phyloP scores from a whole-genome alignment of 163 green algal genomes.

The Volvox carteri region DNA sequence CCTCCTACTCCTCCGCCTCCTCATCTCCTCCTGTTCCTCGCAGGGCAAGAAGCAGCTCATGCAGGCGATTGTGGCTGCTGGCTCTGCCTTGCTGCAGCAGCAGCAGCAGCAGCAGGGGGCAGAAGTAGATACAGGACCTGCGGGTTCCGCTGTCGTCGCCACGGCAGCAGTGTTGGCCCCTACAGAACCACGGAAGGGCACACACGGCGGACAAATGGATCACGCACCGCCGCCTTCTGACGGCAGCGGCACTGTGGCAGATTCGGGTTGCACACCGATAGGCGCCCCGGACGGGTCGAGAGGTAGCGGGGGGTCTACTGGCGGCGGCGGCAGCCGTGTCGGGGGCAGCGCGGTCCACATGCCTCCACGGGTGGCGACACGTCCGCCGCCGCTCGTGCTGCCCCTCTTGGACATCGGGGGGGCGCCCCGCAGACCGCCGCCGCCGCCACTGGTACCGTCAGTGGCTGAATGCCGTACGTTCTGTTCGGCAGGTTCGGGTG shows the following conservation, averaged over 20 bases:
- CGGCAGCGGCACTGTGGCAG: background rate
- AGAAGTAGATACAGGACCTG: too few relatives aligned
- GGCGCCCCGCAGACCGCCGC: background rate
- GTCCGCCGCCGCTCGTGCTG: background rate
- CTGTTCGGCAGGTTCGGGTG: background rate
- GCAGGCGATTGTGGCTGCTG: slow-evolving; percentile 18
- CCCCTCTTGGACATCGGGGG: background rate
- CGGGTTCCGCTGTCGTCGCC: too few relatives aligned
- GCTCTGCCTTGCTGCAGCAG: background rate
- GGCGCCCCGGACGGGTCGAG: background rate
- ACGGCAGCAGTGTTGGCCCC: too few relatives aligned
- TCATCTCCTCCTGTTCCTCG: too few relatives aligned
- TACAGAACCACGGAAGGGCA: too few relatives aligned
- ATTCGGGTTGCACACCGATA: background rate
- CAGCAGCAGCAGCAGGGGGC: too few relatives aligned
- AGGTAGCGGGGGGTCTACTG: background rate
- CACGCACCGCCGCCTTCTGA: background rate
- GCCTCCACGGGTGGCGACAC: background rate
- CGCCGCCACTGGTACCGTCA: background rate
- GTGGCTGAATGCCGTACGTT: slow-evolving; percentile 23
- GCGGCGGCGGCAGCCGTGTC: background rate
- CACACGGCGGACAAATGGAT: too few relatives aligned
- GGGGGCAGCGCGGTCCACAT: background rate
- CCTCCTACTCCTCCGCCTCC: too few relatives aligned
- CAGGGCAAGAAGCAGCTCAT: slow-evolving; percentile 52